Conservation (phyloP, 2,329 filamentous ascomycete genomes). For the Ceratocystis cacaofunesta region DNA sequence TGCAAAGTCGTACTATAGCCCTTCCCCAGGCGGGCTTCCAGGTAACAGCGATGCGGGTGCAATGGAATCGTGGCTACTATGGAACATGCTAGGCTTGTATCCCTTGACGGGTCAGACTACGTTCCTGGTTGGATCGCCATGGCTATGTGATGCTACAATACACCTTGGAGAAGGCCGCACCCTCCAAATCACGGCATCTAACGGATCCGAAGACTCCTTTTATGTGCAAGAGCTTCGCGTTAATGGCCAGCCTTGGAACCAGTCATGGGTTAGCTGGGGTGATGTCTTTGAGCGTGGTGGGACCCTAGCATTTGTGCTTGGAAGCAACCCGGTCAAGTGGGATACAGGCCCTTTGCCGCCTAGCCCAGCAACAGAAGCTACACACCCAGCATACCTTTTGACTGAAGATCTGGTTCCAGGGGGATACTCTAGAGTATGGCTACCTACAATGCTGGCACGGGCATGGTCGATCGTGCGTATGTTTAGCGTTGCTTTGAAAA, state of each 20-base stretch:
- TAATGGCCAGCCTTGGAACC: constrained; percentile 47
- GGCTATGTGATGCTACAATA: constrained; percentile 46
- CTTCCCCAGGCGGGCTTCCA: constrained; percentile 42
- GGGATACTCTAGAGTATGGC: not conserved
- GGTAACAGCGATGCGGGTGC: constrained; percentile 59
- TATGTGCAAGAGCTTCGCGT: constrained; percentile 53
- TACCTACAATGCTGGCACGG: not conserved
- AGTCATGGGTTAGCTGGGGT: constrained; percentile 50
- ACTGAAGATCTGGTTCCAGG: not conserved
- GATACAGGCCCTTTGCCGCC: constrained; percentile 45
- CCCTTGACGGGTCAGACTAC: constrained; percentile 54
- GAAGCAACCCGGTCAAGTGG: constrained; percentile 38
- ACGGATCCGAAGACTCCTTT: constrained; percentile 26
- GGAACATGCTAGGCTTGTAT: constrained; percentile 55
- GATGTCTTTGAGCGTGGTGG: constrained; percentile 52
- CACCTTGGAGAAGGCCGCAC: constrained; percentile 39
- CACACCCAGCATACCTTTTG: not conserved
- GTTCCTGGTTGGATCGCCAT: constrained; percentile 50
- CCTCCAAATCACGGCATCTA: constrained; percentile 37
- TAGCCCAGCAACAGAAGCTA: constrained; percentile 30
- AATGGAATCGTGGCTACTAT: constrained; percentile 57
- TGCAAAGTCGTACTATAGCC: constrained; percentile 44
- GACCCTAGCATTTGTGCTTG: constrained; percentile 49
- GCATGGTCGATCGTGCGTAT: not conserved
- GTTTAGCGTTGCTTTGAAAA: not conserved